These are phyloP conservation scores for Pleurotus cornucopiae DNA, from an alignment of 768 basidiomycete species.

Conservation along the genomic window DNA sequence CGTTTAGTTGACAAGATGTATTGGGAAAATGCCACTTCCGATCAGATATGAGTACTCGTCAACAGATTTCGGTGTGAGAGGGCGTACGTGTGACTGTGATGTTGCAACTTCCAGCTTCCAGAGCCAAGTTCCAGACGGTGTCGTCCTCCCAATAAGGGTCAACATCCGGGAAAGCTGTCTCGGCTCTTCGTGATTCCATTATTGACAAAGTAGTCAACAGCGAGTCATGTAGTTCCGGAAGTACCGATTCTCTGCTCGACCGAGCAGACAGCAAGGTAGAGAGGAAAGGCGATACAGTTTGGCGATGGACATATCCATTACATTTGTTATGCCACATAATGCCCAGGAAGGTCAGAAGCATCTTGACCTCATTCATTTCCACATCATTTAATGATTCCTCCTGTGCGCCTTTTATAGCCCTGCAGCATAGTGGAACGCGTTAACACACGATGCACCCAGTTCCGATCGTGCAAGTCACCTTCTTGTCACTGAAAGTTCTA, in stretches of 20 bases:
- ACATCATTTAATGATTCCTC: constrained; percentile 1
- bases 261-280: constrained; percentile 15
- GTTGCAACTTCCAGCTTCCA: constrained; percentile 21
- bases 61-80: neutral
- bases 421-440: no score
- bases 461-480: no score
- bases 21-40: constrained; percentile 41
- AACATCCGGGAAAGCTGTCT: constrained; percentile 10
- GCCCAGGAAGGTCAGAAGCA: constrained; percentile 25
- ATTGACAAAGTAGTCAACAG: constrained; percentile 31
- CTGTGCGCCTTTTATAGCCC: neutral
- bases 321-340: constrained; percentile 28
- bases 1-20: constrained; percentile 29
- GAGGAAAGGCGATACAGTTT: constrained; percentile 19
- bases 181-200: constrained; percentile 14
- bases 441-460: no score
- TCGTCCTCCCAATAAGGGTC: constrained; percentile 23
- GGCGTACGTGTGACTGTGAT: constrained; percentile 40
- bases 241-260: constrained; percentile 3
- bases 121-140: constrained; percentile 31
- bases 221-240: constrained; percentile 24
- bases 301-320: constrained; percentile 13
- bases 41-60: no score
- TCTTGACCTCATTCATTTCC: constrained; percentile 17
- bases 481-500: no score